Conservation (phyloP, 306 rosid genomes). For the Lathyrus tuberosus region DNA sequence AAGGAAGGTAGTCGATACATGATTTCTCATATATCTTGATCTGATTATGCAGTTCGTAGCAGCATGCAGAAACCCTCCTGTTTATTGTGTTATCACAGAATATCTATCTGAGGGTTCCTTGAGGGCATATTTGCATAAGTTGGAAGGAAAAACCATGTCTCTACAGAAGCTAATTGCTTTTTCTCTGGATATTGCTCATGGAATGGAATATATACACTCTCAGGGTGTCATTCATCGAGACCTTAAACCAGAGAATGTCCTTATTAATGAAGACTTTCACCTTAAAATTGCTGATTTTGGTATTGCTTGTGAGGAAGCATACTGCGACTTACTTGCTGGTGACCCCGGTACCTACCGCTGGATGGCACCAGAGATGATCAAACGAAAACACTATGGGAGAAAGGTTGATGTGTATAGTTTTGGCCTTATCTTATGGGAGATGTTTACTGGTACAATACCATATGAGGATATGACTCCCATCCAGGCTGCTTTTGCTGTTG, state of each 20-base stretch:
- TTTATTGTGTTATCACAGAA: constrained; percentile 86
- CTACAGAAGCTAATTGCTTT: constrained; percentile 55
- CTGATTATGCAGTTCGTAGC: constrained; percentile 73
- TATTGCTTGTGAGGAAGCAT: constrained; percentile 84
- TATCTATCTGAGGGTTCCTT: constrained; percentile 84
- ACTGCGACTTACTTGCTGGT: constrained; percentile 75
- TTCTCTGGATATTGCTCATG: constrained; percentile 87
- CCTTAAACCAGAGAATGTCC: constrained; percentile 91
- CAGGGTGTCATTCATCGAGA: constrained; percentile 89
- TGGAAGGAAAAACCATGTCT: constrained; percentile 66
- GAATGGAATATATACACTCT: constrained; percentile 91
- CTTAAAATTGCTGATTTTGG: constrained; percentile 97
- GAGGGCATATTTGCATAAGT: constrained; percentile 80
- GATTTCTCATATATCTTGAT: constrained; percentile 43
- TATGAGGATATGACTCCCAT: constrained; percentile 93
- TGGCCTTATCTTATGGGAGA: constrained; percentile 92
- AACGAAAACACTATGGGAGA: constrained; percentile 73
- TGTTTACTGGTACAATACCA: constrained; percentile 82
- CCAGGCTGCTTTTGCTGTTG: constrained; percentile 98
- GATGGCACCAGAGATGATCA: constrained; percentile 99
- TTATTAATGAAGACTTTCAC: constrained; percentile 64
- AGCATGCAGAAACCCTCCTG: constrained; percentile 87
- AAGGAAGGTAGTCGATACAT: constrained; percentile 22
- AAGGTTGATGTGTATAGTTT: constrained; percentile 95
- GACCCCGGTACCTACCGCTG: constrained; percentile 98